These are phyloP conservation scores for Podila epigama DNA, from an alignment of 192 early-diverging fungal species.

Conservation along the genomic window DNA sequence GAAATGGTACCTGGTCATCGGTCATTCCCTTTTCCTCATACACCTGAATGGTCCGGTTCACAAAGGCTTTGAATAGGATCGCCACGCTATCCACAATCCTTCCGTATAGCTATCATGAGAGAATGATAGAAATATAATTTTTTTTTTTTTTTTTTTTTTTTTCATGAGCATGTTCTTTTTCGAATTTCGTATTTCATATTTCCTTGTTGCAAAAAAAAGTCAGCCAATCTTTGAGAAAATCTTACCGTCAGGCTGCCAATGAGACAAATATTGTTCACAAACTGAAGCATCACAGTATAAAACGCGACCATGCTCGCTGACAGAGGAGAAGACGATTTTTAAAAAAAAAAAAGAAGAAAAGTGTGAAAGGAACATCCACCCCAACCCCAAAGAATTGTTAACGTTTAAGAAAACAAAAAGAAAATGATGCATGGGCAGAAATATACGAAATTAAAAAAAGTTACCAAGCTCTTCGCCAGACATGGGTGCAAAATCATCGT, in stretches of 20 bases:
- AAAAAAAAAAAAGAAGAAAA: too few species aligned
- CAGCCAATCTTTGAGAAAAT: neutral
- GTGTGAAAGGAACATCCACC: too few species aligned
- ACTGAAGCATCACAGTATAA: constrained; percentile 72
- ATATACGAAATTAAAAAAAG: neutral
- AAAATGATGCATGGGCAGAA: too few species aligned
- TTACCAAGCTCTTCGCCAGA: constrained; percentile 59
- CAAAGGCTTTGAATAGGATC: constrained; percentile 69
- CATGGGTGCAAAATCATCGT: constrained; percentile 73
- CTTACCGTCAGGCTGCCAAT: constrained; percentile 72
- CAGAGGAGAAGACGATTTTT: constrained; percentile 59
- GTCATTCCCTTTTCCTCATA: constrained; percentile 46
- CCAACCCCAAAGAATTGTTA: too few species aligned
- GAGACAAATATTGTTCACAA: constrained; percentile 75
- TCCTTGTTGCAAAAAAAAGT: too few species aligned
- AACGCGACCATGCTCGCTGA: constrained; percentile 74
- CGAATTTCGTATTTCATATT: too few species aligned
- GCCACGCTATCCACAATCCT: constrained; percentile 71
- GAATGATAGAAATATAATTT: too few species aligned
- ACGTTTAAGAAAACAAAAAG: too few species aligned
- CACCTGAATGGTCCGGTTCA: constrained; percentile 62
- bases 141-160: too few species aligned
- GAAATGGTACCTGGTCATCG: constrained; percentile 33
- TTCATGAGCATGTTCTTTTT: too few species aligned
- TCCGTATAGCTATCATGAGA: constrained; percentile 65